A percentile compares a stretch with the other conserved stretches of the same genome.
Evolutionary conservation across 2,329 filamentous ascomycete genomes (phyloP).

Genomic region (Albophoma yamanashiensis): DNA sequence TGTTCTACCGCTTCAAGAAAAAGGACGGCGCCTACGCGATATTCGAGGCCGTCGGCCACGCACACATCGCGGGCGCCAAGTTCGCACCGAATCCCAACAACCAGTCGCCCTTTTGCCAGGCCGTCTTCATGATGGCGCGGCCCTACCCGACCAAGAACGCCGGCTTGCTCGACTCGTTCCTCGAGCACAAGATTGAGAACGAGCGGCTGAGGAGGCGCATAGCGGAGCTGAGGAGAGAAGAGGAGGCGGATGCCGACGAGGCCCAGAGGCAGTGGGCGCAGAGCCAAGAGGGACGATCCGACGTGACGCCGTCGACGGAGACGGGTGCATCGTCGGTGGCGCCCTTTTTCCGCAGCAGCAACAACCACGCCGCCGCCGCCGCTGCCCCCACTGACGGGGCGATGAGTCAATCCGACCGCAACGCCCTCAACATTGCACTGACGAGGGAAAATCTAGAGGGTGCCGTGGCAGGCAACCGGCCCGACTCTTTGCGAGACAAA

Average conservation of each 20-base stretch:
- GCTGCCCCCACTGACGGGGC: conserved; percentile 18
- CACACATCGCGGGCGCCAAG: conserved; percentile 67
- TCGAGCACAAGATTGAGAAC: conserved; percentile 96
- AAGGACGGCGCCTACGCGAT: conserved; percentile 64
- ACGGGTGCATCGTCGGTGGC: conserved; percentile 23
- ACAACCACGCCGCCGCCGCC: background rate
- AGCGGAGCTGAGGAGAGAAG: conserved; percentile 73
- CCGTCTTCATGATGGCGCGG: conserved; percentile 87
- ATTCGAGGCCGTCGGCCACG: conserved; percentile 87
- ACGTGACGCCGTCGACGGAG: conserved; percentile 39
- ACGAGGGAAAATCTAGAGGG: conserved; percentile 75
- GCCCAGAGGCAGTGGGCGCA: conserved; percentile 50
- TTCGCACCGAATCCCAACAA: conserved; percentile 53
- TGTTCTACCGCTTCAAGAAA: conserved; percentile 79
- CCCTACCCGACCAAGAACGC: conserved; percentile 86
- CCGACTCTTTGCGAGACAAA: conserved; percentile 73
- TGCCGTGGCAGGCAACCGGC: conserved; percentile 49
- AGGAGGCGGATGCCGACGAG: conserved; percentile 66
- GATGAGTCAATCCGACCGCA: conserved; percentile 60
- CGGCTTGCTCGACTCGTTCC: conserved; percentile 75
- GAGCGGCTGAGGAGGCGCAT: conserved; percentile 78
- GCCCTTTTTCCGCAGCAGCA: conserved; percentile 18
- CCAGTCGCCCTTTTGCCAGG: conserved; percentile 64
- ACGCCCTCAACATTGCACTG: conserved; percentile 53
- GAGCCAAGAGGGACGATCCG: conserved; percentile 45